Base-by-base conservation (phyloP, 495 filamentous ascomycete genomes). In the Poronia punctata region DNA sequence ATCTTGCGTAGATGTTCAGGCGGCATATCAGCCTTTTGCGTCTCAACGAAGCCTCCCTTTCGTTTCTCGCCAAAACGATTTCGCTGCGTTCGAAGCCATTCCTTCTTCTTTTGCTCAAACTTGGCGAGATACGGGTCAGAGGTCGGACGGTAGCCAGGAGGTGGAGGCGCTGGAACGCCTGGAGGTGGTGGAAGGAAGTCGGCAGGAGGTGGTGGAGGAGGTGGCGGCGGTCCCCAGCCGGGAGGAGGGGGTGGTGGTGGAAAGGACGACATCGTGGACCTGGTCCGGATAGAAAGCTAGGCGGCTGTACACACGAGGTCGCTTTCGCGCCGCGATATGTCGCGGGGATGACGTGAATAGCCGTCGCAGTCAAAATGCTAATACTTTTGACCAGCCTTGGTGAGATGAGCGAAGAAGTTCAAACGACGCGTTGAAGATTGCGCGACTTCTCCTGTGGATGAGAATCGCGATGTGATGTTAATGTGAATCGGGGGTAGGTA, bases 1-100 rank as follows among this genome's bases (percentile, higher is more conserved):
- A 96, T 95, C 70, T 99, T 99, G 45, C 93, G 86, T 56, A 97
- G 60, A 79, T 99, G 93, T 69, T 97, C 90, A 3, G 90, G 88
- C 0, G 93, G 93, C 89, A 99, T 95, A 57, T 99, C 93, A 6
- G 87, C 87, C 73, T 99, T 99, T 60, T 97, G 88, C 15, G 88
- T 95, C 62, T 97, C 90, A 5, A 97, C 85, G 49, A 93, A 96
- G 3, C 93, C 93, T 5, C 82, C 88, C 65, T 95, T 96, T 39
- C 92, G 73, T 73, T 94, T 96, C 74, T 99, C 93, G 35, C 88
- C 85, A 50, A 97, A 99, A 31, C 93, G 82, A 57, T 86, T 90
- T 52, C 87, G 79, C 67, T 96, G 90, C 54, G 74, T 78, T 35
- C 92, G 84, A 60, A 96, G 71, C 93, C 93, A 99, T 80, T 96